These are phyloP conservation scores for Pythium sukuiense DNA, from an alignment of 352 stramenopile genomes.

Conservation along the genomic window DNA sequence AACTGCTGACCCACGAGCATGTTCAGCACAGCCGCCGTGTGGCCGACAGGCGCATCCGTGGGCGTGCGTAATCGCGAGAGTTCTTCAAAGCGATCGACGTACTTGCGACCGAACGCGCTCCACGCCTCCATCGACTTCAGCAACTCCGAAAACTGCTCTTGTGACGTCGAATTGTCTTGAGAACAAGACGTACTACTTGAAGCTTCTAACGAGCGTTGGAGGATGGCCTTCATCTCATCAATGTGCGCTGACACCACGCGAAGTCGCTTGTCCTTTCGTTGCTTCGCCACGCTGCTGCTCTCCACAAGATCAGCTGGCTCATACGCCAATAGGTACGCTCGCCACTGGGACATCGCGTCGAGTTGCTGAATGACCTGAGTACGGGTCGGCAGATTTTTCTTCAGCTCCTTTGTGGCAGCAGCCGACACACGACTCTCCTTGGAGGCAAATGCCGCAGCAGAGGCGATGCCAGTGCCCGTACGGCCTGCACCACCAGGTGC, in stretches of 20 bases:
- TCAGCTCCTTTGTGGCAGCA: slow-evolving; percentile 58
- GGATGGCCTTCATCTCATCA: slow-evolving; percentile 22
- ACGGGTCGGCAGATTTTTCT: slow-evolving; percentile 39
- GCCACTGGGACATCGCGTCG: slow-evolving; percentile 28
- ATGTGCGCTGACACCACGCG: slow-evolving; percentile 20
- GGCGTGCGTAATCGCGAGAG: slow-evolving; percentile 17
- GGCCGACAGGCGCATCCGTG: slow-evolving; percentile 5
- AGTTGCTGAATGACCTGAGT: slow-evolving; percentile 28
- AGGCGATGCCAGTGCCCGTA: slow-evolving; percentile 36
- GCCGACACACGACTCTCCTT: slow-evolving; percentile 41
- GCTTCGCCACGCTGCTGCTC: slow-evolving; percentile 7
- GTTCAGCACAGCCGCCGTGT: slow-evolving; percentile 15
- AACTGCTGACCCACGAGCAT: slow-evolving; percentile 13
- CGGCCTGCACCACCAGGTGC: slow-evolving; percentile 42
- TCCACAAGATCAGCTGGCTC: slow-evolving; percentile 21
- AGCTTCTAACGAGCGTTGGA: slow-evolving; percentile 4
- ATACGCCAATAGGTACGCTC: slow-evolving; percentile 47
- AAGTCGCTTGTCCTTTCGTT: slow-evolving; percentile 31
- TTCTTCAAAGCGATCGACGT: slow-evolving; percentile 16
- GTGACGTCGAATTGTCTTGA: not conserved
- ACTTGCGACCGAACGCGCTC: slow-evolving; percentile 16
- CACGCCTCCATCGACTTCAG: slow-evolving; percentile 22
- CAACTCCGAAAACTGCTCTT: slow-evolving; percentile 4
- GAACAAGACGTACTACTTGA: not conserved
- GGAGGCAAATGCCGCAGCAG: slow-evolving; percentile 36